Percentiles rank a stretch among this genome's conserved stretches.
Evolutionary conservation across 345 rosid species (phyloP).

Genomic region (Excoecaria agallocha): DNA sequence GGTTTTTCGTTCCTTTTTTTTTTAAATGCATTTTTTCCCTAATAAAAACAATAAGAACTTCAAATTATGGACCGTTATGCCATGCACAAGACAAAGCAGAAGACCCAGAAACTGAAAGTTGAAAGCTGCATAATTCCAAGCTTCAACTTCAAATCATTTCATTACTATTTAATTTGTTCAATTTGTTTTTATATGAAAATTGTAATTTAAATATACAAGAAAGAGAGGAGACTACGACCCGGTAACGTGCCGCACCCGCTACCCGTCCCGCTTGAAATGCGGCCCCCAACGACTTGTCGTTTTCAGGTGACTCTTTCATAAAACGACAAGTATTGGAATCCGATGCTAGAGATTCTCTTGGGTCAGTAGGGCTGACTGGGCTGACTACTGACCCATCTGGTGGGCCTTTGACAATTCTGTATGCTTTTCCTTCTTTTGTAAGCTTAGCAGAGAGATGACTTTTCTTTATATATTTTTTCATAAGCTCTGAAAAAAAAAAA

Average conservation of each 20-base stretch:
- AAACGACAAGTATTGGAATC: conserved; percentile 31
- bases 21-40: neutral
- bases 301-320: conserved; percentile 2
- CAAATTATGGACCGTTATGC: neutral
- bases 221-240: neutral
- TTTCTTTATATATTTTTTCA: neutral
- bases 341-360: conserved; percentile 17
- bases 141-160: neutral
- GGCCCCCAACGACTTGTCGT: conserved; percentile 33
- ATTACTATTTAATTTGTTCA: neutral
- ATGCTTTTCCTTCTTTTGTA: neutral
- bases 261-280: too few species aligned
- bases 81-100: conserved; percentile 5
- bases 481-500: too few species aligned
- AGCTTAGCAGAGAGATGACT: neutral
- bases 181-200: too few species aligned
- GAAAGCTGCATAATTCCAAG: neutral
- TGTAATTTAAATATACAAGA: neutral
- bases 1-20: neutral
- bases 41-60: neutral
- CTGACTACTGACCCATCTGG: conserved; percentile 4
- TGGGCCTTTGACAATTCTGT: neutral
- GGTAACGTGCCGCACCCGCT: too few species aligned
- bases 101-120: neutral
- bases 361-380: neutral